These are phyloP conservation scores for Candida ipomoeae DNA, from an alignment of 805 yeast genomes.

Conservation along the genomic window DNA sequence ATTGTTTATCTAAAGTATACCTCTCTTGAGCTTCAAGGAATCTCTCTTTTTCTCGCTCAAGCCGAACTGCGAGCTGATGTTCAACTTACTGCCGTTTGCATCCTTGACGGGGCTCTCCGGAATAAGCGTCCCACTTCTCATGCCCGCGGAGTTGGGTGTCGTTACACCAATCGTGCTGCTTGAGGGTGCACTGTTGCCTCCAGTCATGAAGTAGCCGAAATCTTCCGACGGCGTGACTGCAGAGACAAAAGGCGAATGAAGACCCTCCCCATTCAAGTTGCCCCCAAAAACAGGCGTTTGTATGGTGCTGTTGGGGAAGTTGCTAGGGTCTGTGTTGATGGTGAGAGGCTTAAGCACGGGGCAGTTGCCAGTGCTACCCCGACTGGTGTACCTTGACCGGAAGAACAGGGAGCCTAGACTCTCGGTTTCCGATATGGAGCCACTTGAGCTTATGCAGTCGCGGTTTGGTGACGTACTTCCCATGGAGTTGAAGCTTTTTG, in stretches of 20 bases:
- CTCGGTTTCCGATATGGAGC: conserved; percentile 25
- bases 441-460: conserved; percentile 3
- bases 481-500: conserved; percentile 28
- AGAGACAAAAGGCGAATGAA: conserved; percentile 42
- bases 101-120: conserved; percentile 14
- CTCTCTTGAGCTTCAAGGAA: conserved; percentile 42
- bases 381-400: conserved; percentile 14
- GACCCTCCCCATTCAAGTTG: conserved; percentile 14
- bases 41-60: conserved; percentile 45
- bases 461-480: conserved; percentile 16
- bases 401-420: conserved; percentile 22
- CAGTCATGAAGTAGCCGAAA: conserved; percentile 24
- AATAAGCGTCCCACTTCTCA: conserved; percentile 10
- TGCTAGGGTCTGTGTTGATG: conserved; percentile 31
- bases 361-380: conserved; percentile 17
- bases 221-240: conserved; percentile 37
- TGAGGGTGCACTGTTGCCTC: conserved; percentile 14
- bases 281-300: conserved; percentile 9
- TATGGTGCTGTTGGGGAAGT: background rate
- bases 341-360: conserved; percentile 33
- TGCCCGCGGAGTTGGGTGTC: conserved; percentile 5
- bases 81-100: conserved; percentile 18
- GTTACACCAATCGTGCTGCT: background rate
- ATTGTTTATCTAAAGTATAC: conserved; percentile 28
- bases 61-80: conserved; percentile 30